Evolutionary conservation across 345 rosid genomes (phyloP), one percentile per base, ranked within the genome.

Genomic region (Eucalyptus marginata): DNA sequence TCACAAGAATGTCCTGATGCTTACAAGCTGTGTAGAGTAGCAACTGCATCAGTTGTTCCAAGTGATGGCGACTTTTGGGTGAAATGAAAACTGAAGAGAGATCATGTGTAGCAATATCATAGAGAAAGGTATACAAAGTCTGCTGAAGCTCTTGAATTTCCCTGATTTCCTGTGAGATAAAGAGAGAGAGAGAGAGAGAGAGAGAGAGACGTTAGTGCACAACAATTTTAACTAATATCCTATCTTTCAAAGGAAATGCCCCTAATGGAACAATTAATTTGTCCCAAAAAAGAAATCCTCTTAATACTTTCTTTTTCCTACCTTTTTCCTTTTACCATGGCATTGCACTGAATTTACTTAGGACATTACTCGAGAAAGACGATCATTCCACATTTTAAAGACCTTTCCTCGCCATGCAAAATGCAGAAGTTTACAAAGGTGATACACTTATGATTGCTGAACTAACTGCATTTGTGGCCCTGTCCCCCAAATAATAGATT

Each of bases 101-200:
- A 93, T 94, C 94, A 47, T 97, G 99, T 52, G 95, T 95, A 51
- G 96, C 90, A 81, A 98, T 97, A 90, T 94, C 99, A 89, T 97
- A 95, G 88, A 98, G 97, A 92, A 96, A 98, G 58, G 98, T 96
- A 89, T 94, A 98, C 27, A 96, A 68, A 22, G 95, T 94, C 94
- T 94, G 95, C 91, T 97, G 99, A 90, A 98, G 99, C 89, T 96
- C 99, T 93, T 94, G 96, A 89, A 95, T 64, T 90, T 98, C 99
- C 68, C 98, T 95, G 86, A 94, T 91, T 94, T 95, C 99, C 99
- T 98, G 91, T 64, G 90, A 89, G 27, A 68, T 58, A 29, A 46
- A 86, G 54, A 71, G 90, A 89, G 27, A 68, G 52, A 84, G 86
- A 50, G 86, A 29, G 50, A 49, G 51, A 49, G 47, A 44, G 47